Evolutionary conservation across 331 rosid genomes (phyloP).

Genomic region (Malus hybrid): DNA sequence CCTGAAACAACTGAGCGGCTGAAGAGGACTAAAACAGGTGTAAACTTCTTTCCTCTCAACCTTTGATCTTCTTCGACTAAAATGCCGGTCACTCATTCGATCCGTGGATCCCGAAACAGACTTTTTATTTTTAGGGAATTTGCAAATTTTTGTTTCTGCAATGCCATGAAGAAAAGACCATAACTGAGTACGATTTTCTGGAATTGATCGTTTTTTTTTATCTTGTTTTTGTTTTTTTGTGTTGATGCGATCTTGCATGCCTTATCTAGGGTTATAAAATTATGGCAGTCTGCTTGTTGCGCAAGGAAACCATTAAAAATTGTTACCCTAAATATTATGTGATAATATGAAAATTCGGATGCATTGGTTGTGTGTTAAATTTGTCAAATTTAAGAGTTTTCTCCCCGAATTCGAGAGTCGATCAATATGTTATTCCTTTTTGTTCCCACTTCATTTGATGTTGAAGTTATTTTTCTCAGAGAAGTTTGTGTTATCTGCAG

Average conservation of each 20-base stretch:
- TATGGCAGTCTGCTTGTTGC: neutral
- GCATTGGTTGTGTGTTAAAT: no score
- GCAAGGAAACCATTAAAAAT: neutral
- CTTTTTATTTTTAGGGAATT: neutral
- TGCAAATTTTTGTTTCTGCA: neutral
- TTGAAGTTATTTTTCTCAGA: neutral
- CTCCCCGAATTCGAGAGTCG: no score
- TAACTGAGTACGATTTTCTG: neutral
- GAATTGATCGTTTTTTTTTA: neutral
- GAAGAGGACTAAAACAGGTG: conserved; percentile 55
- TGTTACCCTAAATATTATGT: neutral
- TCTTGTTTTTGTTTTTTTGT: no score
- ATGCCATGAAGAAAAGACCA: neutral
- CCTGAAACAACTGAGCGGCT: conserved; percentile 38
- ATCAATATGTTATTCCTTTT: neutral
- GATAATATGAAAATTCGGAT: neutral
- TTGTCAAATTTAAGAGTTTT: no score
- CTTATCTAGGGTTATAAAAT: neutral
- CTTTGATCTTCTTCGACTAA: neutral
- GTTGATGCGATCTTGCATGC: neutral
- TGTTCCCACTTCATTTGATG: neutral
- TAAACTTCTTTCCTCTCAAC: conserved; percentile 2
- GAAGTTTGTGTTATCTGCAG: conserved; percentile 20
- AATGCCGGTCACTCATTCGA: neutral
- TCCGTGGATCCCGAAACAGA: neutral